Conservation (phyloP, 106 monocot genomes). For the Agapanthus africanus region DNA sequence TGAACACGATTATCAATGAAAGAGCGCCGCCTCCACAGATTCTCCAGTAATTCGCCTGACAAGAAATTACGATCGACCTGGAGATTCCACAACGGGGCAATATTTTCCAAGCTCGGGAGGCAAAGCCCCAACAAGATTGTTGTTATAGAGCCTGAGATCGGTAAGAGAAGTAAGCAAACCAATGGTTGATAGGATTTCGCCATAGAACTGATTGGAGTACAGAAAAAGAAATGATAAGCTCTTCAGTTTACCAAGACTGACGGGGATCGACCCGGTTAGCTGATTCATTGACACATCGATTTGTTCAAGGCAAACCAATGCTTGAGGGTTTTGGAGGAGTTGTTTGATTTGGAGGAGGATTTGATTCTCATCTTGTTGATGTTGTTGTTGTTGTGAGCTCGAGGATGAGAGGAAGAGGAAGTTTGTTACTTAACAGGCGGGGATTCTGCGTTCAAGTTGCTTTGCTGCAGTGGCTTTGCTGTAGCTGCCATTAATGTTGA, state of each 20-base stretch:
- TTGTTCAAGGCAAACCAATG: conserved; percentile 7
- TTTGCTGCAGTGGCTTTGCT: too few species aligned
- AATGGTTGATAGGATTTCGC: conserved; percentile 31
- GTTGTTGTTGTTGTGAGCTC: conserved; percentile 12
- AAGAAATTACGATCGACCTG: conserved; percentile 46
- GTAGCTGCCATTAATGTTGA: too few species aligned
- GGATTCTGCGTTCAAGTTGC: too few species aligned
- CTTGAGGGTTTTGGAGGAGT: conserved; percentile 25
- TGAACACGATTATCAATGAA: conserved; percentile 17
- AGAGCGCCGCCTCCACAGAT: conserved; percentile 28
- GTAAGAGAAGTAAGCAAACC: conserved; percentile 20
- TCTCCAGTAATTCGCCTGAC: conserved; percentile 42
- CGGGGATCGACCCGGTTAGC: conserved; percentile 40
- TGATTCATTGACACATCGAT: conserved; percentile 43
- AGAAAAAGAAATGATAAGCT: conserved; percentile 19
- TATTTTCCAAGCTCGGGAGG: conserved; percentile 42
- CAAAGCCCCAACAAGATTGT: conserved; percentile 26
- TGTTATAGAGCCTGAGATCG: conserved; percentile 41
- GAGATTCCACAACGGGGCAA: conserved; percentile 31
- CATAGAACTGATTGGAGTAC: conserved; percentile 30
- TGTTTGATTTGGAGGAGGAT: conserved; percentile 14
- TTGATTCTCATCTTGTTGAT: conserved; percentile 2
- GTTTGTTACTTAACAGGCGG: not conserved
- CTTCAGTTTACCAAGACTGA: conserved; percentile 18
- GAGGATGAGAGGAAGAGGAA: conserved; percentile 8